Base-by-base conservation (phyloP, 345 rosid species). In the Aegle marmelos region DNA sequence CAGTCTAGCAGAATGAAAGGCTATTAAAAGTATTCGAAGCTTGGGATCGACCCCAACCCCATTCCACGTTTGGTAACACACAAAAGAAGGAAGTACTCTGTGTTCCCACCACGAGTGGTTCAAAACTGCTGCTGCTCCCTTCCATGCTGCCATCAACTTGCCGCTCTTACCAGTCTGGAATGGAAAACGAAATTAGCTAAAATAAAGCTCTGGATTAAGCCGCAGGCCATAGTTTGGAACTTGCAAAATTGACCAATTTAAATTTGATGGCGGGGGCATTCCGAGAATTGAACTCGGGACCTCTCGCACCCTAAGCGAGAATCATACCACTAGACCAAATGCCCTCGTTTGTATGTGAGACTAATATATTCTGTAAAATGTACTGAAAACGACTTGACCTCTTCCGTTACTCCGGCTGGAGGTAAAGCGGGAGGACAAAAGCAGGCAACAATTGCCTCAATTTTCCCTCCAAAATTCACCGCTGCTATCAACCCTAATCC, bases 301-400 rank as follows among this genome's bases (percentile, higher is more conserved):
- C 93, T 92, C 91, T 91, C 90, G 91, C 94, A 94, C 94, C 94
- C 93, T 75, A 92, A 94, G 97, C 93, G 91, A 94, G 94, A 91
- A 92, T 92, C 92, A 87, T 91, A 83, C 91, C 93, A 91, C 93
- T 89, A 90, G 93, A 92, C 93, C 92, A 92, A 92, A 91, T 91
- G 94, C 95, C 91, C 91, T 2, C 4, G 0, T 3, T 10, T 41
- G 50, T 41, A 4, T 1, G 0, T 4, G 0, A 9, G 16, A 1
- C 5, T 1, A 1, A 2, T 4, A 1, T 1, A 9, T 1, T 28
- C 0, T 11, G 1, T 25, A 60, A 9, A 39, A 0, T 0, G 0
- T 21, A 4, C 0, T 4, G 6, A 22, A 28, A 17, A 62, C 2
- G 30, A 13, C 34, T 36, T 1, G 30, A 62, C 27, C 64, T 25